Base-by-base conservation (phyloP, 768 basidiomycete species). In the Hemileccinum impolitum region DNA sequence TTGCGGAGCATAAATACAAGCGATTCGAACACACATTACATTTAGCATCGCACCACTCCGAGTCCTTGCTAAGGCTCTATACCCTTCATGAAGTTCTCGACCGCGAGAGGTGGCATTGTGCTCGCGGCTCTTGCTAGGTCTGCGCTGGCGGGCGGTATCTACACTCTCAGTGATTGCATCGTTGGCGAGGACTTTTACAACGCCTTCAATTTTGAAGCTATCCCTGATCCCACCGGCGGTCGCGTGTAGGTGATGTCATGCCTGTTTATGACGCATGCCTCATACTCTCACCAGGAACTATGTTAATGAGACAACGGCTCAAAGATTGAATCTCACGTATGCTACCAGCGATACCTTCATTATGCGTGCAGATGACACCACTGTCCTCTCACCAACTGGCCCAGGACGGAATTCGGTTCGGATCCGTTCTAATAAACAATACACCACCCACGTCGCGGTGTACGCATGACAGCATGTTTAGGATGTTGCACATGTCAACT, bases 401-500 rank as follows among this genome's bases (percentile, higher is more conserved):
- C 62, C 65, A 1, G 71, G 71, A 36, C 59, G 72, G 17, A 66
- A 73, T 47, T 72, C 70, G 10, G 63, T 73, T 45, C 57, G 71
- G 13, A 70, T 72, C 23, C 55, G 57, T 43, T 57, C 62, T 1
- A 61, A 63, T 19, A 56, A 59, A 13, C 54, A 63, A 23, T 73
- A 67, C 44, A 63, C 60, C 13, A 63, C 64, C 12, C 66, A 72
- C 17, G 68, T 72, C 17, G 64, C 62, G 18, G 62, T 72, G 57
- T 65, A 58, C 2, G 68, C 38, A 51, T 38, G 26, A 26, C 14
- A 9, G 14, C n/a, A 2, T 46, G 10, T 39, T 40, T 15, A 4
- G 4, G 5, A 42, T 28, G 38, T 18, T 23, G 11, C 6, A n/a
- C 10, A 3, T 32, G 50, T 37, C 42, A 38, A 15, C 15, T 1